These are phyloP conservation scores for Aspergillus carlsbadensis DNA, from an alignment of 495 filamentous ascomycete species.

Conservation along the genomic window DNA sequence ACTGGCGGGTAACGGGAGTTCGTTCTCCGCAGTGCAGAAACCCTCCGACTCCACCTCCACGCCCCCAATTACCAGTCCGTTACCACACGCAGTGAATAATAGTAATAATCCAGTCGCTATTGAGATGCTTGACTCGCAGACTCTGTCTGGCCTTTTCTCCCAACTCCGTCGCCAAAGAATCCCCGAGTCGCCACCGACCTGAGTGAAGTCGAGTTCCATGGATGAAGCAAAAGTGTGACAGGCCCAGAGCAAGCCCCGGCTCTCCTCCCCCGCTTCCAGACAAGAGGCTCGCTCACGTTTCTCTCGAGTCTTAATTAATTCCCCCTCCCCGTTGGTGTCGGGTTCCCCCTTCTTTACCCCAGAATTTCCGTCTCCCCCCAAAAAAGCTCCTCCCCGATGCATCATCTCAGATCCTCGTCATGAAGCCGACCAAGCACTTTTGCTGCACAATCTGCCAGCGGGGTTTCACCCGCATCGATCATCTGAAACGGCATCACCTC, in stretches of 20 bases:
- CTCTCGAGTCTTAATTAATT: neutral
- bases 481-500: conserved; percentile 48
- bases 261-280: neutral
- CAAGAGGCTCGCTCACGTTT: neutral
- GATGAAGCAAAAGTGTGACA: neutral
- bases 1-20: neutral
- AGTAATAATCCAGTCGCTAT: neutral
- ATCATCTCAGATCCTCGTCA: conserved; percentile 23
- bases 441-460: conserved; percentile 48
- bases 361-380: conserved; percentile 16
- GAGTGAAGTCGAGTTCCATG: neutral
- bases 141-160: neutral
- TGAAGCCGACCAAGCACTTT: conserved; percentile 48
- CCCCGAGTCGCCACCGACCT: neutral
- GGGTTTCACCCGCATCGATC: conserved; percentile 49
- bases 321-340: conserved; percentile 13
- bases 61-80: neutral
- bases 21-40: neutral
- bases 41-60: neutral
- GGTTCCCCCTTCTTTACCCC: conserved; percentile 23
- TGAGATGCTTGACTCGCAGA: neutral
- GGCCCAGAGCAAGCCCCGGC: neutral
- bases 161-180: neutral
- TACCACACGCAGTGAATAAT: neutral
- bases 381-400: conserved; percentile 39